phyloP scores from a whole-genome alignment of 352 stramenopile species.

The Globisporangium cederbergense region DNA sequence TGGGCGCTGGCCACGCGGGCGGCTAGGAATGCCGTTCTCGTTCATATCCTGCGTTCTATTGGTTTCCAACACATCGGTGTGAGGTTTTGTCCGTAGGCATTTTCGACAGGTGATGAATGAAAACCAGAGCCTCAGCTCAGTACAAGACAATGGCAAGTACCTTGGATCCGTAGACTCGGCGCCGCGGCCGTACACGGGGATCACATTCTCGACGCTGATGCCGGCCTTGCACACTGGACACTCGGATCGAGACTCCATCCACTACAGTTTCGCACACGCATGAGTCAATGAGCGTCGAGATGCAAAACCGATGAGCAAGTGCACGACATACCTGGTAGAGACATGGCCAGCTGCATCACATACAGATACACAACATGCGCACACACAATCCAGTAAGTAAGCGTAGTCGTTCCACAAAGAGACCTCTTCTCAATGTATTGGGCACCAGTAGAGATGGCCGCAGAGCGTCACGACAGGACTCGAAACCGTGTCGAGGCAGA shows the following conservation, averaged over 20 bases:
- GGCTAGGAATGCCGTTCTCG: conserved; percentile 40
- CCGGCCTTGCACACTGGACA: conserved; percentile 91
- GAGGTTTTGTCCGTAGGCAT: no score
- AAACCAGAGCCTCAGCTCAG: no score
- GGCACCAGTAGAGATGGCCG: conserved; percentile 88
- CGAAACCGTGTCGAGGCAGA: conserved; percentile 84
- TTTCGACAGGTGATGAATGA: no score
- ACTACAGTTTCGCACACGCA: conserved; percentile 27
- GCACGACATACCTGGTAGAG: conserved; percentile 60
- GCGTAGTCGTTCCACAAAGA: neutral
- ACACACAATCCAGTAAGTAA: neutral
- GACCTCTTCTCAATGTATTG: neutral
- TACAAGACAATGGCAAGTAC: conserved; percentile 8
- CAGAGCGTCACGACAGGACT: conserved; percentile 89
- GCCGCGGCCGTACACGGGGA: conserved; percentile 83
- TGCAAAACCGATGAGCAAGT: neutral
- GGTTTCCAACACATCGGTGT: neutral
- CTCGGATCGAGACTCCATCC: conserved; percentile 76
- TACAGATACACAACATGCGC: conserved; percentile 1
- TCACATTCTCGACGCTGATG: conserved; percentile 87
- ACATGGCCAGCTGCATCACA: conserved; percentile 64
- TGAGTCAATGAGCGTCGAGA: neutral
- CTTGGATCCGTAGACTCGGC: conserved; percentile 67
- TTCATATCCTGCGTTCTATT: conserved; percentile 24
- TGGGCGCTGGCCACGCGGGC: conserved; percentile 57